Evolutionary conservation across 495 filamentous ascomycete genomes (phyloP), one percentile per base, ranked within the genome.

Genomic region (Talaromyces nanjingensis): DNA sequence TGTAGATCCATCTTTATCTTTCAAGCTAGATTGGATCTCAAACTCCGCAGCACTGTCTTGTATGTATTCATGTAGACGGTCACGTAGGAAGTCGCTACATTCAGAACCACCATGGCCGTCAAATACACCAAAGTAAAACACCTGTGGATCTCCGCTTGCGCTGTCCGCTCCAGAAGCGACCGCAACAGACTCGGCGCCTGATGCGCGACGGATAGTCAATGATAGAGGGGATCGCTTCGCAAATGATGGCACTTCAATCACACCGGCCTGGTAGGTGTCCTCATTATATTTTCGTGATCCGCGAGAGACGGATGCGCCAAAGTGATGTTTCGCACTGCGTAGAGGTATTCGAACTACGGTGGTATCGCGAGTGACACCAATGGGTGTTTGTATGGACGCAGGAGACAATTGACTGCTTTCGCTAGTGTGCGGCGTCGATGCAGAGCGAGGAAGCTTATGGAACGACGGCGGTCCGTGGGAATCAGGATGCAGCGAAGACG

Each of bases 301-400:
- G 4, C 94, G 86, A 25, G 90, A 91, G 9, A 87, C 81, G 9
- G 86, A 83, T 24, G 83, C 89, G 22, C 94, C 94, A 68, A 93
- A 98, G 73, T 98, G 94, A 70, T 98, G 93, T 69, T 98, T 98
- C 49, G 94, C 94, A 68, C 87, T 93, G 64, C 87, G 87, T 22
- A 98, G 78, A 0, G 94, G 94, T 66, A 98, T 98, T n/a, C 94
- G 91, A 22, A 98, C 94, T n/a, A 98, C 92, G 0, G 93, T 97
- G 34, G 92, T 87, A 67, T 96, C 92, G 39, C 92, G 87, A 31
- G 75, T 76, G 11, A 68, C 65, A 49, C 79, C 80, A 39, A 84
- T 81, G 69, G 86, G 79, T 65, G 80, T 75, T 47, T 69, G 81
- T 79, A 71, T 83, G 70, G 83, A 77, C 7, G 84, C 77, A 11